These are phyloP conservation scores for Tetrahymena malaccensis DNA, from an alignment of 73 alveolate species.

Conservation along the genomic window DNA sequence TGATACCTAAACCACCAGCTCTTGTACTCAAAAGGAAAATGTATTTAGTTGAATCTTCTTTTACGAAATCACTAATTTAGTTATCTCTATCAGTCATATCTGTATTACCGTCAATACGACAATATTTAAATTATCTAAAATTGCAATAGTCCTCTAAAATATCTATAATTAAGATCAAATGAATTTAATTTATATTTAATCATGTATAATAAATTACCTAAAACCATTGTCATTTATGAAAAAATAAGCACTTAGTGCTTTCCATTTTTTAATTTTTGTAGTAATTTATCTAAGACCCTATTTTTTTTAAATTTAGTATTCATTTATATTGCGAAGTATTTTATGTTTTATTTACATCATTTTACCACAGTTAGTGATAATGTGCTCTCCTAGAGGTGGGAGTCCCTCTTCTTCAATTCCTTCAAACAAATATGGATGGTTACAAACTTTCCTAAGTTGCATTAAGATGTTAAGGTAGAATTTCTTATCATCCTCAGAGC, in stretches of 20 bases:
- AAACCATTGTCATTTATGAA: constrained; percentile 91
- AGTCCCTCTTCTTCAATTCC: constrained; percentile 78
- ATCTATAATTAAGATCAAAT: constrained; percentile 36
- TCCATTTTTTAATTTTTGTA: constrained; percentile 65
- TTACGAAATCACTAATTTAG: constrained; percentile 63
- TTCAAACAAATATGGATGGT: constrained; percentile 88
- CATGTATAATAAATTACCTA: not conserved
- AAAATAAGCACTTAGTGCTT: constrained; percentile 78
- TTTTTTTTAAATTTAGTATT: not conserved
- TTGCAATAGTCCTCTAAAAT: constrained; percentile 96
- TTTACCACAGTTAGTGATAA: constrained; percentile 72
- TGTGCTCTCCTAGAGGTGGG: constrained; percentile 75
- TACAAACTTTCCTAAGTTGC: constrained; percentile 90
- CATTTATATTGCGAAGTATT: not conserved
- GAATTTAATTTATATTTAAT: not conserved
- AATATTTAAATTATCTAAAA: constrained; percentile 81
- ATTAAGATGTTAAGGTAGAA: constrained; percentile 80
- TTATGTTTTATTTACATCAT: constrained; percentile 41
- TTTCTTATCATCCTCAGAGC: constrained; percentile 63
- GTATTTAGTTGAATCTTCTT: constrained; percentile 59
- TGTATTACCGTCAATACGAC: constrained; percentile 93
- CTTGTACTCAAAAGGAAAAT: constrained; percentile 95
- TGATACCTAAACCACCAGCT: constrained; percentile 97
- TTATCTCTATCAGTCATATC: constrained; percentile 62
- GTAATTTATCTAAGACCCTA: constrained; percentile 71